These are phyloP conservation scores for Thraustochytrium striatum DNA, from an alignment of 352 stramenopile species.

Conservation along the genomic window DNA sequence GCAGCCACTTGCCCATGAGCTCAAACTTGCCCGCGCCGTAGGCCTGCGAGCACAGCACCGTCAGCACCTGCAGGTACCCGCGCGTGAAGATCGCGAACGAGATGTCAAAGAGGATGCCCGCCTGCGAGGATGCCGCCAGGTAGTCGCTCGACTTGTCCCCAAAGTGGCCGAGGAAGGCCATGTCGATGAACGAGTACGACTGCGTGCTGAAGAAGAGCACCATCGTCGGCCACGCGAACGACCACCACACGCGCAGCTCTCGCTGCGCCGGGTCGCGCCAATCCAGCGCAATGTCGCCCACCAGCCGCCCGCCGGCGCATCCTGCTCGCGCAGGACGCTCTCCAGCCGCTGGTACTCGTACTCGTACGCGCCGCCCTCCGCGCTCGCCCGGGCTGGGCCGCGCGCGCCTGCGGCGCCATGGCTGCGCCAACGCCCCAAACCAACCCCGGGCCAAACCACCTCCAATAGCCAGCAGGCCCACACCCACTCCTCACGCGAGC, in stretches of 20 bases:
- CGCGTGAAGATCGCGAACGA: constrained; percentile 72
- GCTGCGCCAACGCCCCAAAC: too few relatives aligned
- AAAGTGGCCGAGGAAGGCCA: constrained; percentile 70
- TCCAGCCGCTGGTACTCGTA: constrained; percentile 24
- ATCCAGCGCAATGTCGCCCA: constrained; percentile 17
- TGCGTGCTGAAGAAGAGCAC: constrained; percentile 9
- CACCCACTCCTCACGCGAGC: too few relatives aligned
- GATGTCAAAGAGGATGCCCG: constrained; percentile 71
- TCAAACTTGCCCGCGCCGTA: constrained; percentile 74
- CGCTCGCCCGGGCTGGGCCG: too few relatives aligned
- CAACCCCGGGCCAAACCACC: too few relatives aligned
- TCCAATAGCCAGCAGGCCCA: too few relatives aligned
- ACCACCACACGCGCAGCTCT: constrained; percentile 31
- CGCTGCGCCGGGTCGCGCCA: neutral
- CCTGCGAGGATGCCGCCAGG: constrained; percentile 67
- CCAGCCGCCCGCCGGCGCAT: neutral
- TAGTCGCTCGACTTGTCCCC: constrained; percentile 60
- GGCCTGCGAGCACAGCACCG: constrained; percentile 71
- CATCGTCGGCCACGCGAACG: constrained; percentile 31
- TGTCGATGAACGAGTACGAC: constrained; percentile 66
- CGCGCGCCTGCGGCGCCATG: too few relatives aligned
- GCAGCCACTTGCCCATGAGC: constrained; percentile 62
- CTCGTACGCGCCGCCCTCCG: constrained; percentile 31
- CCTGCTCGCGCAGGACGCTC: neutral
- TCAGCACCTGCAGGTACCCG: constrained; percentile 67